Evolutionary conservation across 805 yeast species (phyloP), one percentile per base, ranked within the genome.

Genomic region (Saturnispora sanitii): DNA sequence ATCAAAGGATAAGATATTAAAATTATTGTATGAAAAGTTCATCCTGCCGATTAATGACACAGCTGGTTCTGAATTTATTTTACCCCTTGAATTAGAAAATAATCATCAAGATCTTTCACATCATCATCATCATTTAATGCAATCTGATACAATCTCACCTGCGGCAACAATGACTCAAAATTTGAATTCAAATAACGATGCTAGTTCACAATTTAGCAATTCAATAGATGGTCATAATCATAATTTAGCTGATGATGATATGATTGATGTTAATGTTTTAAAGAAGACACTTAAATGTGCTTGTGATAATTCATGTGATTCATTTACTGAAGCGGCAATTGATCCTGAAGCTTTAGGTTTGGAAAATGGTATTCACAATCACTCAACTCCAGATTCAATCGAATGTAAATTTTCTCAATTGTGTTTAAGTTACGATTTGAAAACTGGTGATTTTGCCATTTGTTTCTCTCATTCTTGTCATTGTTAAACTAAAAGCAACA

Each of bases 401-500:
- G 49, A 49, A 26, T 58, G 62, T 40, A 45, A 45, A 35, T 47
- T 47, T 21, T 58, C 63, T 27, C 50, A 52, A 19, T 38, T 58
- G 9, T 50, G 48, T 30, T 28, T 58, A 8, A 54, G 53, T 33
- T 56, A 57, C 41, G 54, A 57, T 40, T 44, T 49, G 22, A 43
- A 41, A 17, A 42, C 49, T 12, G 61, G 61, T 13, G 49, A 51
- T 33, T 42, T 58, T 30, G 55, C 54, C 23, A 46, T 58, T 26
- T 52, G 54, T 25, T 58, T 55, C 39, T 48, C 61, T 18, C 63
- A 58, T 40, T 53, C 52, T 41, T 49, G 50, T 16, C 63, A 58
- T 42, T 37, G 41, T 30, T 48, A 16, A 37, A 13, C 9, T 22
- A n/a, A n/a, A n/a, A n/a, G n/a, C n/a, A n/a, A n/a, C n/a, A n/a